phyloP scores from a whole-genome alignment of 169 alveolate species.

The Eimeria falciformis region DNA sequence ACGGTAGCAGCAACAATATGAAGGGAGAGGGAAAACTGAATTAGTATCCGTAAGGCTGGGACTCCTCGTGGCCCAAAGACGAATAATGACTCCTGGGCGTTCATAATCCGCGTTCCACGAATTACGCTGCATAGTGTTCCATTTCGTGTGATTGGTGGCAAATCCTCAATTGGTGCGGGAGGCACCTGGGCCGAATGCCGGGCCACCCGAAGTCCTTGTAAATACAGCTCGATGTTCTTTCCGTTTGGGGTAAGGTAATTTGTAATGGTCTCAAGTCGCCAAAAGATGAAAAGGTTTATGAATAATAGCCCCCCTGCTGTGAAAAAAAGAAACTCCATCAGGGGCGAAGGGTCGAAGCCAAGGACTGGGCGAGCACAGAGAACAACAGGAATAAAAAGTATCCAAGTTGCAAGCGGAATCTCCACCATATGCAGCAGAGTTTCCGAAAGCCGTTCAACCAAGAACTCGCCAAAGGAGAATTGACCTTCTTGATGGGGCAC shows the following conservation, averaged over 20 bases:
- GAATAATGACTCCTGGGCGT: conserved; percentile 65
- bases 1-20: conserved; percentile 71
- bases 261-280: conserved; percentile 26
- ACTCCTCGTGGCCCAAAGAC: conserved; percentile 55
- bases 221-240: conserved; percentile 6
- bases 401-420: conserved; percentile 70
- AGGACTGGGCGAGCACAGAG: conserved; percentile 69
- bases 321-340: conserved; percentile 41
- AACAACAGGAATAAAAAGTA: conserved; percentile 44
- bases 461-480: conserved; percentile 72
- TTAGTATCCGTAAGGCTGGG: conserved; percentile 6
- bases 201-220: conserved; percentile 33
- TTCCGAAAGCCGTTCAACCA: conserved; percentile 63
- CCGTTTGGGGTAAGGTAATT: conserved; percentile 49
- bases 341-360: conserved; percentile 63
- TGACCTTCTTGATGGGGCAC: conserved; percentile 64
- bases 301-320: conserved; percentile 59
- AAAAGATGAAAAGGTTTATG: conserved; percentile 44
- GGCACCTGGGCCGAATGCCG: conserved; percentile 1
- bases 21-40: conserved; percentile 61
- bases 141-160: conserved; percentile 44
- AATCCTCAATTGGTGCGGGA: conserved; percentile 51
- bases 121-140: conserved; percentile 51
- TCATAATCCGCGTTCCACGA: conserved; percentile 27
- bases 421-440: conserved; percentile 56